Evolutionary conservation across 2,329 filamentous ascomycete species (phyloP).

Genomic region (Juglanconis oblonga): DNA sequence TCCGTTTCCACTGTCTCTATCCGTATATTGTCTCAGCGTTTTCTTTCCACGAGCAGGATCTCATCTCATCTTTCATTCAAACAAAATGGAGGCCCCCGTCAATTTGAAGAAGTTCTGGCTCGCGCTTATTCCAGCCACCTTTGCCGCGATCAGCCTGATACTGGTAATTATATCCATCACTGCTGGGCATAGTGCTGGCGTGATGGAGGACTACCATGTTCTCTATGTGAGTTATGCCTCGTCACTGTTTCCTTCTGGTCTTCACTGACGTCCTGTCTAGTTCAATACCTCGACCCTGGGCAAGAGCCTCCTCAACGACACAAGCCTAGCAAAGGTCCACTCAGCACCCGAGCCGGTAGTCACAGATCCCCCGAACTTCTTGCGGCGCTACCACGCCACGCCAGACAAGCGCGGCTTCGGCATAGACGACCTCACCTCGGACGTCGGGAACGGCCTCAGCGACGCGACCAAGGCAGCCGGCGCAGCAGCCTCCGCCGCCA

Average conservation of each 20-base stretch:
- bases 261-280: constrained; percentile 22
- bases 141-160: constrained; percentile 33
- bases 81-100: background rate
- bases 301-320: constrained; percentile 32
- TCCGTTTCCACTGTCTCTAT: background rate
- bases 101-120: background rate
- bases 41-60: background rate
- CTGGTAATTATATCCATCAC: constrained; percentile 35
- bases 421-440: constrained; percentile 20
- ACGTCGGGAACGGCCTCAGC: constrained; percentile 15
- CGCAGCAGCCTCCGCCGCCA: constrained; percentile 4
- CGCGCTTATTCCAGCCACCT: constrained; percentile 26
- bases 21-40: background rate
- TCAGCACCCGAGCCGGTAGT: constrained; percentile 10
- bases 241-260: background rate
- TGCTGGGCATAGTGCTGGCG: constrained; percentile 34
- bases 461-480: background rate
- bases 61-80: background rate
- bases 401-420: constrained; percentile 21
- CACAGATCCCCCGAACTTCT: constrained; percentile 23
- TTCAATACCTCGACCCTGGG: constrained; percentile 41
- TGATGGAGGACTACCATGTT: constrained; percentile 37
- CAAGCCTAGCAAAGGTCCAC: constrained; percentile 10
- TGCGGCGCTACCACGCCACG: constrained; percentile 21
- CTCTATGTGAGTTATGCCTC: constrained; percentile 30